phyloP scores from a whole-genome alignment of 2,329 filamentous ascomycete species.

The Xylariaceae sp. region DNA sequence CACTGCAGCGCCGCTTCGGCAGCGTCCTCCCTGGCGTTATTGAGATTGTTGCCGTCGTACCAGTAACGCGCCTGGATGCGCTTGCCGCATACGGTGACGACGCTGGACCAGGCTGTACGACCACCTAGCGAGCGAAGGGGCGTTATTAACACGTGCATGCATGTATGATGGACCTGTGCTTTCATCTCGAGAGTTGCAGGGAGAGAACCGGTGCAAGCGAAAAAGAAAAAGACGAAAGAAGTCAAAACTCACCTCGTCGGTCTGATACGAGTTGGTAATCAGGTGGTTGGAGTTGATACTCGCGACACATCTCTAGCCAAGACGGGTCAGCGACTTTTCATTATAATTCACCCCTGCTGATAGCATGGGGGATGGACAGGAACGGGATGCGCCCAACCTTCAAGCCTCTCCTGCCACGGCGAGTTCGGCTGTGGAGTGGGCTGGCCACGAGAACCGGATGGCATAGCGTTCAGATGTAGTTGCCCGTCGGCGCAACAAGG shows the following conservation, averaged over 20 bases:
- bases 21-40: slow-evolving; percentile 88
- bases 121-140: slow-evolving; percentile 53
- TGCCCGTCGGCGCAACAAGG: not conserved
- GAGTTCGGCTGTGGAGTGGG: slow-evolving; percentile 21
- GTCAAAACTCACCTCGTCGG: slow-evolving; percentile 53
- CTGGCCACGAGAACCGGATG: slow-evolving; percentile 22
- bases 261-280: slow-evolving; percentile 69
- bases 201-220: not conserved
- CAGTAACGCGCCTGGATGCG: slow-evolving; percentile 72
- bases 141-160: slow-evolving; percentile 9
- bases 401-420: slow-evolving; percentile 53
- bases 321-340: slow-evolving; percentile 9
- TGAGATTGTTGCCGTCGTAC: slow-evolving; percentile 84
- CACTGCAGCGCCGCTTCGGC: slow-evolving; percentile 70
- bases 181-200: not conserved
- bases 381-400: slow-evolving; percentile 37
- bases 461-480: slow-evolving; percentile 22
- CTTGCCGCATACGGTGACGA: slow-evolving; percentile 64
- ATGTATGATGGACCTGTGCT: not conserved
- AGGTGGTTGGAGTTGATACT: slow-evolving; percentile 48
- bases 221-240: not conserved
- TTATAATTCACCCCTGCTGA: not conserved
- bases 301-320: slow-evolving; percentile 51
- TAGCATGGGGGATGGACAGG: not conserved
- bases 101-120: slow-evolving; percentile 84